Conservation (phyloP, 352 stramenopile genomes). For the Phytophthora pistaciae region DNA sequence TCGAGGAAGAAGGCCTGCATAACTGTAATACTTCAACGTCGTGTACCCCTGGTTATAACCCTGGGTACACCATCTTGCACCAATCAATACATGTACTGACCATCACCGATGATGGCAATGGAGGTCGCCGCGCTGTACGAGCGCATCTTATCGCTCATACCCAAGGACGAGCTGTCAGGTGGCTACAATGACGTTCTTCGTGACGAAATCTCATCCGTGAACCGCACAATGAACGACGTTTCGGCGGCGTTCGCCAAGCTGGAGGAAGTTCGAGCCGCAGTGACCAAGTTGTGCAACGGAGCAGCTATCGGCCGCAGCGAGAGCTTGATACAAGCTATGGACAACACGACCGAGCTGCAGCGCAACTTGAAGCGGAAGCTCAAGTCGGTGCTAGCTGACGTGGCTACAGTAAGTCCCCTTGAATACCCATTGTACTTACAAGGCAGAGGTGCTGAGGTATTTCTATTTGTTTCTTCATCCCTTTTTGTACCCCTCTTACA, state of each 20-base stretch:
- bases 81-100: too few species aligned
- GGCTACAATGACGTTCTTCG: slow-evolving; percentile 14
- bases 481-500: too few species aligned
- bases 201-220: slow-evolving; percentile 8
- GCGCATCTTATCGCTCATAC: slow-evolving; percentile 20
- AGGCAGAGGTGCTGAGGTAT: too few species aligned
- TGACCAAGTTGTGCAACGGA: slow-evolving; percentile 5
- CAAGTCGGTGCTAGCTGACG: neutral
- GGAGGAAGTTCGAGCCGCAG: slow-evolving; percentile 17
- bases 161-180: slow-evolving; percentile 4
- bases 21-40: too few species aligned
- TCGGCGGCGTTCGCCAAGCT: slow-evolving; percentile 12
- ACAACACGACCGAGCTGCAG: slow-evolving; percentile 4
- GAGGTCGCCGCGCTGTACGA: slow-evolving; percentile 11
- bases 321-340: slow-evolving; percentile 3
- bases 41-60: too few species aligned
- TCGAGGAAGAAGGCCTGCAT: too few species aligned
- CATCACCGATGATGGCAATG: too few species aligned
- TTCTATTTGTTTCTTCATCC: too few species aligned
- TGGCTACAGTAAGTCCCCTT: neutral
- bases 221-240: slow-evolving; percentile 16
- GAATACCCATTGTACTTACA: too few species aligned
- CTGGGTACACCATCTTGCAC: too few species aligned
- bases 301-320: slow-evolving; percentile 4
- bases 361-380: slow-evolving; percentile 1